phyloP scores from a whole-genome alignment of 257 asterid genomes.

The Vinca minor region DNA sequence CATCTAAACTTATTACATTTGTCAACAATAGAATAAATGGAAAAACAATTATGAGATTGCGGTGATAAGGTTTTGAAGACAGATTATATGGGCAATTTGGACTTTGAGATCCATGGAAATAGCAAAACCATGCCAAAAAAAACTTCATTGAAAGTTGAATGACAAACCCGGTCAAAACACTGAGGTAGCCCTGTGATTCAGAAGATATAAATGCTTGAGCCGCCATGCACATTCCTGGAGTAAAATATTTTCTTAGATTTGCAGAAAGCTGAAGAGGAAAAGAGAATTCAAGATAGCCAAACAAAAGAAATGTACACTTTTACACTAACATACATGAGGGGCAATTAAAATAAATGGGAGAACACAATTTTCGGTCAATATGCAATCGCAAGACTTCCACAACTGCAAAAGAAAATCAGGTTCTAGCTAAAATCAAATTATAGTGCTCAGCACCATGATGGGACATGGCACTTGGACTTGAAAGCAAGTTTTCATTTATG shows the following conservation, averaged over 20 bases:
- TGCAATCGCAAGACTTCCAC: not conserved
- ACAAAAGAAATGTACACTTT: not conserved
- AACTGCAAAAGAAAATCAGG: not conserved
- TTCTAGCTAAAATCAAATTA: not conserved
- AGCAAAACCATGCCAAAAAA: not conserved
- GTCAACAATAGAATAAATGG: not conserved
- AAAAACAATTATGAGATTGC: not conserved
- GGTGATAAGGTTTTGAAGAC: not conserved
- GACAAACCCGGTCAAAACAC: slow-evolving; percentile 51
- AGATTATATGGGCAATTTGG: not conserved
- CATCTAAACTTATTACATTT: not conserved
- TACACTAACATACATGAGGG: not conserved
- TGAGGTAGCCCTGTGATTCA: slow-evolving; percentile 42
- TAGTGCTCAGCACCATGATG: too few relatives aligned
- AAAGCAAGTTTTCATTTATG: not conserved
- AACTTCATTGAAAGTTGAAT: not conserved
- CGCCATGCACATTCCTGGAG: slow-evolving; percentile 75
- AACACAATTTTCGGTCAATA: not conserved
- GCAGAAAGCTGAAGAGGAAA: not conserved
- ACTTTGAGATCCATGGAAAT: not conserved
- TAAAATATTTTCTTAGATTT: slow-evolving; percentile 3
- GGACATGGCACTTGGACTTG: not conserved
- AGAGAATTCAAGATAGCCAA: not conserved
- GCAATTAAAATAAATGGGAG: not conserved
- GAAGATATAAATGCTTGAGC: slow-evolving; percentile 57